A percentile compares a stretch with the other conserved stretches of the same genome.
These are phyloP conservation scores for Pinus tabuliformis DNA, from an alignment of 75 land plant species.

Conservation along the genomic window DNA sequence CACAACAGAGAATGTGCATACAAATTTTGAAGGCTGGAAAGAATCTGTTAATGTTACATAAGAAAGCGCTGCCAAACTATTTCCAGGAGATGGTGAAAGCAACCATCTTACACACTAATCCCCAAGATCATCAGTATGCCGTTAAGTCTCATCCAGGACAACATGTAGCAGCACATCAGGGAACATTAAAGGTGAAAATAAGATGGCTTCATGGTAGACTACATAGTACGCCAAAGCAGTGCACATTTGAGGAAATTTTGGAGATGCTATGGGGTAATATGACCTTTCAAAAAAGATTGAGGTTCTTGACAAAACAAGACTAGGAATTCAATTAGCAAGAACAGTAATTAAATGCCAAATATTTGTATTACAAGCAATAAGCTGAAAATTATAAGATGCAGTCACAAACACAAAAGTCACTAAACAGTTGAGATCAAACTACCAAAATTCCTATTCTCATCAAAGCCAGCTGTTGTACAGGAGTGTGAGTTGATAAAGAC, in stretches of 20 bases:
- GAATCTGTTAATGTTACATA: not conserved
- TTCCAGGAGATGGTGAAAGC: not conserved
- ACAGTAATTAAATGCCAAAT: not conserved
- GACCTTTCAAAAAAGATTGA: not conserved
- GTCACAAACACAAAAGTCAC: not conserved
- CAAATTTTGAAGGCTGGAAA: not conserved
- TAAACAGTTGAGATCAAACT: not conserved
- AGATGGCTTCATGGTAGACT: not conserved
- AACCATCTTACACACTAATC: not conserved
- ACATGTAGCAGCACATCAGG: not conserved
- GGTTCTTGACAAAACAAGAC: not conserved
- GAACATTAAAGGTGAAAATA: not conserved
- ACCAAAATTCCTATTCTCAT: not conserved
- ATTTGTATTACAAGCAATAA: not conserved
- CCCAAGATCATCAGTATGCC: not conserved
- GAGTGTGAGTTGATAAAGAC: not conserved
- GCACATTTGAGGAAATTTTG: not conserved
- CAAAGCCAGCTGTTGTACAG: not conserved
- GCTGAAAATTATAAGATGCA: not conserved
- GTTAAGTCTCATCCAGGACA: not conserved
- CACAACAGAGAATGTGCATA: too few species aligned
- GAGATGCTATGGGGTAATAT: not conserved
- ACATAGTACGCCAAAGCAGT: not conserved
- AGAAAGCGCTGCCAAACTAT: not conserved
- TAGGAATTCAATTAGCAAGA: not conserved